Base-by-base conservation (phyloP, 805 yeast species). In the Candida xiaguanensis region DNA sequence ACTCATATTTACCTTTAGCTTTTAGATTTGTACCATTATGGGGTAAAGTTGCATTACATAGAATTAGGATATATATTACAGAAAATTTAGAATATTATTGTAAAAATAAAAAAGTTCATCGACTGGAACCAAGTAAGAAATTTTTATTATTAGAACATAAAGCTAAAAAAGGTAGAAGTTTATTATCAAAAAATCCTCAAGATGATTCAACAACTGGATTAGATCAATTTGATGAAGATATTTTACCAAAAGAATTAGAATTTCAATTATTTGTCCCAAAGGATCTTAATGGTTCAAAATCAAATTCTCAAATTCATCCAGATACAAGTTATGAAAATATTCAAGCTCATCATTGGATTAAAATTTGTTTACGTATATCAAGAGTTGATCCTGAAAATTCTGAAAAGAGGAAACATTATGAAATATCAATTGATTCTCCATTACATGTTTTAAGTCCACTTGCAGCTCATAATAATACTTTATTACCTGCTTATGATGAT, bases 331-430 rank as follows among this genome's bases (percentile, higher is more conserved):
- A 74, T 49, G 77, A 75, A 17, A 80, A 80, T 50, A 88, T 93
- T 45, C 90, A 88, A 62, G 75, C 93, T 5, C 91, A 86, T 52
- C 99, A 93, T 63, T 93, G 99, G 97, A 80, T 93, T 52, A 93
- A 93, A 62, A 75, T 93, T 12, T 84, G 95, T 46, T 63, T 93
- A 38, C 67, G 98, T 37, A 68, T 93, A 28, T 85, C 95, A 4
- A 77, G 75, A 48, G 55, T 71, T n/a, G 80, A 84, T 31, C 75
- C 80, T 2, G 68, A 71, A 2, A 62, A 66, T 32, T 59, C 65
- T 3, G 70, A 51, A 13, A 86, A 86, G 55, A 70, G 95, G 33
- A 93, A 90, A 56, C 97, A 89, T 56, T 93, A 85, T 56, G 99
- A 93, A 64, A 85, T 93, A 32, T 81, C 88, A 42, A 91, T 93